Percentiles rank a stretch among this genome's conserved stretches.
Evolutionary conservation across 495 filamentous ascomycete species (phyloP).

Genomic region (Penicillium roqueforti): DNA sequence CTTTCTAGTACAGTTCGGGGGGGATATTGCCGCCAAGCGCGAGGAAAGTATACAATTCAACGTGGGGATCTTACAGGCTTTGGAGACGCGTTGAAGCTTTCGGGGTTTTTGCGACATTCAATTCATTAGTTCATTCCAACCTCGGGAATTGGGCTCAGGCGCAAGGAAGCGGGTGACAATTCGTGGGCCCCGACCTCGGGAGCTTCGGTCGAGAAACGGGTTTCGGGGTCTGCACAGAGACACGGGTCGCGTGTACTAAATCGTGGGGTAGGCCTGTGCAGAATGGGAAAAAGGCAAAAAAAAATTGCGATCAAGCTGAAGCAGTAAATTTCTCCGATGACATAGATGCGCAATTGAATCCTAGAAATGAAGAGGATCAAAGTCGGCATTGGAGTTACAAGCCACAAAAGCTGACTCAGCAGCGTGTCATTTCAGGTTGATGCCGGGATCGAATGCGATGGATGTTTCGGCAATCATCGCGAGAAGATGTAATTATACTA

Average conservation of each 20-base stretch:
- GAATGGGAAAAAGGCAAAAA: slow-evolving; percentile 15
- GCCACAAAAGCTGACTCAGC: slow-evolving; percentile 20
- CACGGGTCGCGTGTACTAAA: slow-evolving; percentile 4
- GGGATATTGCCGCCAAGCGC: slow-evolving; percentile 3
- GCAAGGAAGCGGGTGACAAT: slow-evolving; percentile 1
- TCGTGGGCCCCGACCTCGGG: slow-evolving; percentile 5
- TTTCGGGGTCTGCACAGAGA: slow-evolving; percentile 4
- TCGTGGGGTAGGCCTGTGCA: not conserved
- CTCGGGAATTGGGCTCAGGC: not conserved
- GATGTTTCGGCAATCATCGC: not conserved
- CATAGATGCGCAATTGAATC: slow-evolving; percentile 6
- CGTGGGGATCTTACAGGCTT: slow-evolving; percentile 25
- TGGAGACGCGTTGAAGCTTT: slow-evolving; percentile 33
- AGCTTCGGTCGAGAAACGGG: slow-evolving; percentile 6
- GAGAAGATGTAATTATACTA: not conserved
- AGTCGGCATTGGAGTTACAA: slow-evolving; percentile 2
- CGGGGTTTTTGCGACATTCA: slow-evolving; percentile 34
- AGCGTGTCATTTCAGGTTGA: slow-evolving; percentile 10
- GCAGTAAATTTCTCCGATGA: not conserved
- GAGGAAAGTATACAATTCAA: slow-evolving; percentile 15
- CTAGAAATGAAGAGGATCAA: slow-evolving; percentile 6
- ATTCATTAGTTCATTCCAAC: slow-evolving; percentile 16
- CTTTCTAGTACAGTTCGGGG: not conserved
- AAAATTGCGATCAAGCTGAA: not conserved
- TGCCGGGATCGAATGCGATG: not conserved